Conservation (phyloP, 306 rosid genomes). For the cucumber (Cucumis sativus) region Cucumber_9930_V3 NC_026659.2:31066001-31066500, state of each 20-base stretch:
- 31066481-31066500: constrained; percentile 89
- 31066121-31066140: neutral
- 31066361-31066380: constrained; percentile 85
- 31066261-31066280: constrained; percentile 85
- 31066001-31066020: neutral
- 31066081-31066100: neutral
- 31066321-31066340: constrained; percentile 81
- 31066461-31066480: constrained; percentile 75
- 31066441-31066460: constrained; percentile 81
- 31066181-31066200: constrained; percentile 6
- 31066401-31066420: constrained; percentile 85
- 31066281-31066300: constrained; percentile 96
- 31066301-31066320: constrained; percentile 78
- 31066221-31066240: constrained; percentile 86
- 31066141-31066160: neutral
- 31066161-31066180: neutral
- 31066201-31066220: constrained; percentile 37
- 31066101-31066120: neutral
- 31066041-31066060: neutral
- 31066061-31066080: neutral
- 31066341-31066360: constrained; percentile 53
- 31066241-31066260: constrained; percentile 91
- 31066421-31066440: constrained; percentile 63
- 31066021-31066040: neutral
- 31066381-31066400: constrained; percentile 65